Percentiles rank a stretch among this genome's conserved stretches.
These are phyloP conservation scores for Echinosophora koreensis DNA, from an alignment of 306 rosid species.

Conservation along the genomic window DNA sequence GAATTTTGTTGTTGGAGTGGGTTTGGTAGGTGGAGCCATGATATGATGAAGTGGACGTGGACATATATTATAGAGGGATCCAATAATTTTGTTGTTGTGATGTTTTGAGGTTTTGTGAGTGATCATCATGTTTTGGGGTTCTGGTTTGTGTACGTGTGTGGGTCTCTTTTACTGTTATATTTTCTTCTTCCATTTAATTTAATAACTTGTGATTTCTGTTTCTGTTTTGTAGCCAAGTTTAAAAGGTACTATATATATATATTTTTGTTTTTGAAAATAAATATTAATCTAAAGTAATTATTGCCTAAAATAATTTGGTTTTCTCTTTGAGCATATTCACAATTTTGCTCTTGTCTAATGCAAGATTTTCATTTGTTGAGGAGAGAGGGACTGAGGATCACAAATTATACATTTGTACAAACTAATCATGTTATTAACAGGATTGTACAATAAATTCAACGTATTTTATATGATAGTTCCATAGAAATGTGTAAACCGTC, in stretches of 20 bases:
- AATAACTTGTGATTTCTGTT: conserved; percentile 16
- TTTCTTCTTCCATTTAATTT: conserved; percentile 19
- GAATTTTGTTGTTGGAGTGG: conserved; percentile 46
- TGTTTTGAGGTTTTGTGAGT: conserved; percentile 26
- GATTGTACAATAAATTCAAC: too few species aligned
- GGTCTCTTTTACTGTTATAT: conserved; percentile 3
- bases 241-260: neutral
- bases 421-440: too few species aligned
- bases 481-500: too few species aligned
- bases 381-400: too few species aligned
- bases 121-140: neutral
- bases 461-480: too few species aligned
- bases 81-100: conserved; percentile 22
- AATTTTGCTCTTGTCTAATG: too few species aligned
- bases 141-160: neutral
- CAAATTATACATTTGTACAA: too few species aligned
- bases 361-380: too few species aligned
- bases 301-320: too few species aligned
- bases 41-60: conserved; percentile 22
- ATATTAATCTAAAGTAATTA: too few species aligned
- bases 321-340: too few species aligned
- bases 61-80: conserved; percentile 5
- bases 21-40: conserved; percentile 37
- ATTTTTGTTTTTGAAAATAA: too few species aligned
- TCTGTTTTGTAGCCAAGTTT: conserved; percentile 9